phyloP scores from a whole-genome alignment of 768 basidiomycete genomes.

The Hericium coralloides region DNA sequence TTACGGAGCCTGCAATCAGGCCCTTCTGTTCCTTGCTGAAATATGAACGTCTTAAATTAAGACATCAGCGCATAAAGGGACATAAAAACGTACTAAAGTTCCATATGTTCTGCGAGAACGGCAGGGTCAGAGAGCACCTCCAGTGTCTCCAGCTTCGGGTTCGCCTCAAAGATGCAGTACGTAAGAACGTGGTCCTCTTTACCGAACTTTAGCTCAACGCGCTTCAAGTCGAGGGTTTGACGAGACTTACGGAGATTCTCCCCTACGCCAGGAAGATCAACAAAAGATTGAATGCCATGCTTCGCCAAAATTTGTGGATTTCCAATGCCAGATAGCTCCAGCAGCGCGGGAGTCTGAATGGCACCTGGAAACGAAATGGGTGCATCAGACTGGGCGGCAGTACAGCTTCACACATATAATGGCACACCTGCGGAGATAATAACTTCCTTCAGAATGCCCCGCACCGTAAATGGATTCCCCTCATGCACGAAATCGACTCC shows the following conservation, averaged over 20 bases:
- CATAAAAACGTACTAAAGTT: conserved; percentile 9
- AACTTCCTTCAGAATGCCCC: background rate
- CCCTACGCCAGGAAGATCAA: conserved; percentile 28
- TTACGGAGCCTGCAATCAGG: background rate
- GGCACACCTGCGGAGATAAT: background rate
- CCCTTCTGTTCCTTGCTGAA: conserved; percentile 2
- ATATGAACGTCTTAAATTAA: background rate
- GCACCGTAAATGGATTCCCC: background rate
- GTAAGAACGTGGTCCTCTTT: conserved; percentile 13
- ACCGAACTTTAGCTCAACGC: background rate
- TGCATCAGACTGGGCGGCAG: no score
- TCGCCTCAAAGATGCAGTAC: conserved; percentile 8
- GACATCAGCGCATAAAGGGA: background rate
- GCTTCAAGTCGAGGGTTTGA: background rate
- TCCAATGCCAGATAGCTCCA: conserved; percentile 18
- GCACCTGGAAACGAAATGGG: background rate
- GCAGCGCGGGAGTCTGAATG: background rate
- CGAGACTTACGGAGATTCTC: conserved; percentile 28
- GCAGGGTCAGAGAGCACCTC: conserved; percentile 10
- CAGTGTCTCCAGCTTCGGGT: conserved; percentile 11
- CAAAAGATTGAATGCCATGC: conserved; percentile 19
- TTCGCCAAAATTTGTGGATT: conserved; percentile 14
- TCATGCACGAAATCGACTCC: background rate
- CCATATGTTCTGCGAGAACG: conserved; percentile 6
- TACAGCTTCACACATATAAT: background rate